Percentiles rank a stretch among this genome's conserved stretches.
phyloP scores from a whole-genome alignment of 164 flowering plant species.

The Magnolia kwangsiensis region DNA sequence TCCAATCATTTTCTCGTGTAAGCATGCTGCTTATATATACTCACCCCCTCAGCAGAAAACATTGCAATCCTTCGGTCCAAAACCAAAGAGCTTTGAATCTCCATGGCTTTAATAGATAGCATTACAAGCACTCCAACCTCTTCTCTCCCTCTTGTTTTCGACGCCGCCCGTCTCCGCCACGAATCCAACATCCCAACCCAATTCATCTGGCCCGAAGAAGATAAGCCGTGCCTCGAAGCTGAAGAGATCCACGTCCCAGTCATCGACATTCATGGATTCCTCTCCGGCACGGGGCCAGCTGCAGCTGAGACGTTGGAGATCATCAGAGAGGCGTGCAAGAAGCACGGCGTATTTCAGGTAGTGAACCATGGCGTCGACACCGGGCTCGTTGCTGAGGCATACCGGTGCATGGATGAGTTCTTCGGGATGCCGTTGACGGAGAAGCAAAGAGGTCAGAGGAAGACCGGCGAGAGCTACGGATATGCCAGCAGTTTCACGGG shows the following conservation, averaged over 20 bases:
- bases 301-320: slow-evolving; percentile 16
- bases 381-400: slow-evolving; percentile 39
- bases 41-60: background rate
- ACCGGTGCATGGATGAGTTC: slow-evolving; percentile 36
- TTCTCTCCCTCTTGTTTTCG: slow-evolving; percentile 20
- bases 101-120: background rate
- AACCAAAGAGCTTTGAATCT: background rate
- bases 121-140: background rate
- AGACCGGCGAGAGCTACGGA: slow-evolving; percentile 50
- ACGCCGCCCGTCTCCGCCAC: slow-evolving; percentile 30
- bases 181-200: slow-evolving; percentile 41
- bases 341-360: slow-evolving; percentile 61
- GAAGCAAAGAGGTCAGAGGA: slow-evolving; percentile 56
- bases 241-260: slow-evolving; percentile 42
- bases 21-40: background rate
- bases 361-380: slow-evolving; percentile 56
- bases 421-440: slow-evolving; percentile 37
- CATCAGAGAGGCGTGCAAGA: slow-evolving; percentile 45
- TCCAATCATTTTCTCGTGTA: background rate
- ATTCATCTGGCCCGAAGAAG: slow-evolving; percentile 75
- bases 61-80: background rate
- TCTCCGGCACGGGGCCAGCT: slow-evolving; percentile 19
- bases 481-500: slow-evolving; percentile 67
- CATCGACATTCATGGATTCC: slow-evolving; percentile 45
- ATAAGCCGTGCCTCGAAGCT: slow-evolving; percentile 33